Base-by-base conservation (phyloP, 129 eudicot species). In the Kitagawia praeruptora region DNA sequence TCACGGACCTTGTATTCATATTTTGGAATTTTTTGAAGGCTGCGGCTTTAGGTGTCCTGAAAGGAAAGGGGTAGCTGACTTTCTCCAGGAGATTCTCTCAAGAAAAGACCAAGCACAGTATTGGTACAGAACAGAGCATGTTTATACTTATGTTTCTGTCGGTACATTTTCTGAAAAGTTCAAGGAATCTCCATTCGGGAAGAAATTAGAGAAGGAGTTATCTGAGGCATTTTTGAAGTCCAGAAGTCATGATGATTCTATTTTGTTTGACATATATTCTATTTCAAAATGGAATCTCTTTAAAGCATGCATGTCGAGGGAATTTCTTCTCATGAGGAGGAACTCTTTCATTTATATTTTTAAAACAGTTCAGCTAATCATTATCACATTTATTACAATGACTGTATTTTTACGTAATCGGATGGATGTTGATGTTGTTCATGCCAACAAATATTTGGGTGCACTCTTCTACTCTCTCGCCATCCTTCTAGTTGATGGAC, bases 51-150 rank as follows among this genome's bases (percentile, higher is more conserved):
- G 58, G 76, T 93, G 98, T 71, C 98, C 98, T 10, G 84, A 79
- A 44, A 89, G 98, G 84, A 93, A 93, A 87, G 98, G 93, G 2
- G 93, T 89, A 28, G 98, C 97, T 74, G 96, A 89, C 82, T 93
- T 93, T 80, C 96, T 93, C n/a, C 97, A 93, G 81, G 96, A 93
- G 90, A 82, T 87, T 77, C 84, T 87, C 34, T 87, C 88, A 45
- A 87, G 76, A 28, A 87, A 87, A 80, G 90, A 87, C 75, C 90
- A 84, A 82, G 90, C 82, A 82, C 78, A 76, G 25, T 89, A 86
- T 54, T 89, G 90, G 90, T 75, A 79, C 78, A 83, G 79, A 75
- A 77, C 77, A 25, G 86, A 77, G 48, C 77, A 84, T 44, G 21
- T 76, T 25, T 45, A 84, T 42, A 44, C 34, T 79, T 84, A 89